Conservation (phyloP, 768 basidiomycete species). For the Strobilomyces echinocephalus region DNA sequence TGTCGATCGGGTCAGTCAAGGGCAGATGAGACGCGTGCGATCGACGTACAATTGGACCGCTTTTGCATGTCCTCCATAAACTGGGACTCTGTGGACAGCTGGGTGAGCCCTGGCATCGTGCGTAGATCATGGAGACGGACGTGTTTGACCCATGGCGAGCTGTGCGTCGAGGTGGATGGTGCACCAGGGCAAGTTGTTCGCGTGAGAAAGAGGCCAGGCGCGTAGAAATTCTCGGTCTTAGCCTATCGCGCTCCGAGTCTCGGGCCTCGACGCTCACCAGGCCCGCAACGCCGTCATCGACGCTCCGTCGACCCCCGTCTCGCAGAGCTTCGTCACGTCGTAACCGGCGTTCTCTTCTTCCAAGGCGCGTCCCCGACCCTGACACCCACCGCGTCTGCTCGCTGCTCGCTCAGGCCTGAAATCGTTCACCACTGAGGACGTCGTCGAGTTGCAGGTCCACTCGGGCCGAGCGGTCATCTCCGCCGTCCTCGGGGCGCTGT, state of each 20-base stretch:
- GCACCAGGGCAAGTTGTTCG: not conserved
- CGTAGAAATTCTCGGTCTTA: too few species aligned
- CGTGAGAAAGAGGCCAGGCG: constrained; percentile 22
- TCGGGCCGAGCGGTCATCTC: constrained; percentile 79
- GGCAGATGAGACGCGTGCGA: not conserved
- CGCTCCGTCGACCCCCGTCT: constrained; percentile 53
- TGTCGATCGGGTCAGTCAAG: constrained; percentile 13
- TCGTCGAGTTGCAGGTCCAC: constrained; percentile 81
- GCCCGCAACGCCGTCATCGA: constrained; percentile 57
- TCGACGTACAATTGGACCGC: constrained; percentile 88
- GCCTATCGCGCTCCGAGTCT: too few species aligned
- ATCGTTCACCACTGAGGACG: constrained; percentile 81
- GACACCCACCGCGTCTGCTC: not conserved
- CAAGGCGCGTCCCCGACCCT: constrained; percentile 43
- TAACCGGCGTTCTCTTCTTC: constrained; percentile 80
- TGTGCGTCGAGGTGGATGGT: not conserved
- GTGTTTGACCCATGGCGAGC: constrained; percentile 75
- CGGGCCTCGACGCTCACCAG: constrained; percentile 63
- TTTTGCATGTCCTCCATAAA: constrained; percentile 98
- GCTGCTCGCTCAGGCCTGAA: constrained; percentile 50
- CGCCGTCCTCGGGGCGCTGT: constrained; percentile 62
- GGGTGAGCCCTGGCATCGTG: not conserved
- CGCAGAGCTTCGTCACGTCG: constrained; percentile 64
- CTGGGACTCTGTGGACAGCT: constrained; percentile 60
- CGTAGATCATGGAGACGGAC: constrained; percentile 39